Evolutionary conservation across 108 stramenopile genomes (phyloP), one percentile per base, ranked within the genome.

Genomic region (Fistulifera pelliculosa): DNA sequence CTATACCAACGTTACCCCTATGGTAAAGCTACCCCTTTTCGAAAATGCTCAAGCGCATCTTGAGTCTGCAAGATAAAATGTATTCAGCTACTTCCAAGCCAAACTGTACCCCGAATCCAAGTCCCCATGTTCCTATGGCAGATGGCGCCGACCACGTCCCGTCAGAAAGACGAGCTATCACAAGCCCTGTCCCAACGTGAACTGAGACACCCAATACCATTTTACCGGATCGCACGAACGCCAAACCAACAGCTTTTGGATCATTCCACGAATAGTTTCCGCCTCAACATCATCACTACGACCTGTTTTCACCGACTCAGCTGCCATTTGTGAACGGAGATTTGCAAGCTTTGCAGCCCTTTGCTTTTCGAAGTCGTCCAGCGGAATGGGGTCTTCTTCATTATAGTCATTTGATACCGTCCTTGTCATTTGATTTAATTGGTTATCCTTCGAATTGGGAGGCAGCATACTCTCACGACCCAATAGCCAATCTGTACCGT

Each of bases 91-190:
- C 76, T 61, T 95, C 90, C 41, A 88, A 35, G 38, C 94, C 94
- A 48, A 95, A 71, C 62, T 90, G 89, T 16, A 91, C 40, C 24
- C 94, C 94, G 23, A 90, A 52, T 23, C 90, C 87, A 13, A 88
- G 40, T 26, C 94, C 94, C 24, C 61, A 73, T 10, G 80, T 80
- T 26, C 83, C 88, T 43, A 95, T 82, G 5, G 89, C 86, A 6
- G 87, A 89, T 0, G 94, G 94, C 8, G 88, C 84, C 10, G 77
- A 80, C 94, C 94, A 95, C 2, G 80, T 81, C 7, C 94, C 90
- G 61, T 89, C 87, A 17, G 77, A 67, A 12, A 93, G 65, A 6
- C 85, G 58, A 10, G 88, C 67, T 47, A 95, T 62, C 18, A 95
- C 77, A 48, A 93, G 73, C 22, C 94, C 94, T 8, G 82, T 80